These are phyloP conservation scores for Calonectria fujianensis DNA, from an alignment of 2,329 filamentous ascomycete genomes.

Conservation along the genomic window DNA sequence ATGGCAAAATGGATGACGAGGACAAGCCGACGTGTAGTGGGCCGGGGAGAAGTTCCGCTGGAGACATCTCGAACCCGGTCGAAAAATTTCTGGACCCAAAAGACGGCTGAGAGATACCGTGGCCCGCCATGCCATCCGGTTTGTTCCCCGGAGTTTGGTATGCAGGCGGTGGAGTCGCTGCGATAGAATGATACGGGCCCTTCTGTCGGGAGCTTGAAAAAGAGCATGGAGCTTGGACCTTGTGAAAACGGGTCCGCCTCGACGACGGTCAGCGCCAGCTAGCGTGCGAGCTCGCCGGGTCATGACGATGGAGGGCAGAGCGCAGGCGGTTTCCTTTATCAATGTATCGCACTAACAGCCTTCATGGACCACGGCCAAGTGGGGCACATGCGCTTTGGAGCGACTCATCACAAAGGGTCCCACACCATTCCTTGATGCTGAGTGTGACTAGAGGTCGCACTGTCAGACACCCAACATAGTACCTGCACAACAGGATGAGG, in stretches of 20 bases:
- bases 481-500: conserved; percentile 47
- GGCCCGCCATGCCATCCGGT: conserved; percentile 36
- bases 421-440: conserved; percentile 45
- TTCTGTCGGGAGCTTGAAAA: conserved; percentile 39
- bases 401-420: conserved; percentile 45
- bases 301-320: conserved; percentile 33
- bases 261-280: conserved; percentile 20
- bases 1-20: conserved; percentile 50
- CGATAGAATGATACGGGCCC: conserved; percentile 42
- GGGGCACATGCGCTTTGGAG: conserved; percentile 49
- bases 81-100: conserved; percentile 11
- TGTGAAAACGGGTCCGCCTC: conserved; percentile 32
- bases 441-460: conserved; percentile 52
- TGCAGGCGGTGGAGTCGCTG: conserved; percentile 32
- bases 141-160: conserved; percentile 45
- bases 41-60: conserved; percentile 44
- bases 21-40: conserved; percentile 41
- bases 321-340: conserved; percentile 31
- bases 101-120: conserved; percentile 27
- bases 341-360: conserved; percentile 49
- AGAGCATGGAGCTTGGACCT: conserved; percentile 50
- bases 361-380: conserved; percentile 43
- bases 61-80: conserved; percentile 40
- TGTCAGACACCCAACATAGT: conserved; percentile 50
- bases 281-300: conserved; percentile 5